phyloP scores from a whole-genome alignment of 2,329 filamentous ascomycete species.

The Zasmidium cellare region DNA sequence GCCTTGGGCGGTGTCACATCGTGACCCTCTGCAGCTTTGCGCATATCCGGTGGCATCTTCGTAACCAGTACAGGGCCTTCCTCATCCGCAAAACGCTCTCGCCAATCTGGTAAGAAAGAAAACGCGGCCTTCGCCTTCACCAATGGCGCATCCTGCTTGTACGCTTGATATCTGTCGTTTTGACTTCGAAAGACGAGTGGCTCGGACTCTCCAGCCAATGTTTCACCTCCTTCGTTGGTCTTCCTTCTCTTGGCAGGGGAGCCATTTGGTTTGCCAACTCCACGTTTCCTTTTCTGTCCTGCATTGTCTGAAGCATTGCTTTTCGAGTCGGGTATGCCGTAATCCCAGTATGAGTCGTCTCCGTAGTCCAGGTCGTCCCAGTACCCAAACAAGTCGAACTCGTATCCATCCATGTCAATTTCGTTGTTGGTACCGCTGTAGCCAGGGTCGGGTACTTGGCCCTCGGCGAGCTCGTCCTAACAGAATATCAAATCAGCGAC shows the following conservation, averaged over 20 bases:
- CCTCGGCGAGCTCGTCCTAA: constrained; percentile 52
- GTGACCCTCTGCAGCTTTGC: constrained; percentile 28
- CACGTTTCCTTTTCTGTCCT: constrained; percentile 35
- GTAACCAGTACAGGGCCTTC: constrained; percentile 17
- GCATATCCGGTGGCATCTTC: constrained; percentile 33
- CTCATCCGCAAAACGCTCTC: constrained; percentile 37
- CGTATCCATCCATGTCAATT: constrained; percentile 30
- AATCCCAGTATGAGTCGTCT: constrained; percentile 48
- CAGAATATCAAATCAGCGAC: neutral
- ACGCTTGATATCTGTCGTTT: constrained; percentile 13
- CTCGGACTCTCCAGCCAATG: constrained; percentile 22
- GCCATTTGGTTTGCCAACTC: constrained; percentile 6
- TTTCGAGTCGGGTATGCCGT: constrained; percentile 20
- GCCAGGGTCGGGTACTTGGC: constrained; percentile 45
- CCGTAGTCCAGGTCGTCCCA: constrained; percentile 51
- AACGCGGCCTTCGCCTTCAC: constrained; percentile 35
- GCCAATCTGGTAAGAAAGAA: constrained; percentile 49
- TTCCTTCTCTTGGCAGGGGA: constrained; percentile 25
- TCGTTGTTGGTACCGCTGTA: constrained; percentile 36
- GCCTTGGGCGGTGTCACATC: constrained; percentile 12
- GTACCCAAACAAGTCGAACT: constrained; percentile 52
- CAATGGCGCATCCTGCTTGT: constrained; percentile 7
- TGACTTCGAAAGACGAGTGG: constrained; percentile 29
- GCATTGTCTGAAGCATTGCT: constrained; percentile 8
- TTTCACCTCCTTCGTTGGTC: constrained; percentile 16